Evolutionary conservation across 345 rosid species (phyloP).

Genomic region (Raphanus sativus): DNA sequence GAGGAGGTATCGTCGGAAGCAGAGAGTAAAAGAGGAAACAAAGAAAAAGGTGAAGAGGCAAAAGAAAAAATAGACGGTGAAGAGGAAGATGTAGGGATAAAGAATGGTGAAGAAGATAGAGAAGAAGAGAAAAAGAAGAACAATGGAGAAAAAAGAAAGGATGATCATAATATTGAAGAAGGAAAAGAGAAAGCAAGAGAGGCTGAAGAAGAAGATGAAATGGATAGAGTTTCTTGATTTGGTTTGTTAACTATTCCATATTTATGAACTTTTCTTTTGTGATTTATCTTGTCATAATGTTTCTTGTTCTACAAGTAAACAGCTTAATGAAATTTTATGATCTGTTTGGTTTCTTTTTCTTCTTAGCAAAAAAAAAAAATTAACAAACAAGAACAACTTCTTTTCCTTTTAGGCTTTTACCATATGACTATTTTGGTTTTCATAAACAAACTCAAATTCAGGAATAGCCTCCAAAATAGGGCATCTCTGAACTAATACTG

Average conservation of each 20-base stretch:
- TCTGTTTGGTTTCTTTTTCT: neutral
- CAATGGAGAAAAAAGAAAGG: slow-evolving; percentile 8
- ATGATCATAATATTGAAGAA: neutral
- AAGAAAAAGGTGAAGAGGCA: slow-evolving; percentile 9
- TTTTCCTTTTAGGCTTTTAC: no score
- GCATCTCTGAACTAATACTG: no score
- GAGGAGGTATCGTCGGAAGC: slow-evolving; percentile 31
- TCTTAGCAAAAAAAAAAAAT: no score
- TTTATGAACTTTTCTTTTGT: neutral
- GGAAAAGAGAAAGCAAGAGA: slow-evolving; percentile 1
- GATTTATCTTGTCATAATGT: slow-evolving; percentile 3
- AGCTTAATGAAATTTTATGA: neutral
- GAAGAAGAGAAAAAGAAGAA: neutral
- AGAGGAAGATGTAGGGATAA: slow-evolving; percentile 2
- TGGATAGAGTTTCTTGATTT: slow-evolving; percentile 4
- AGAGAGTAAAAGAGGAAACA: slow-evolving; percentile 12
- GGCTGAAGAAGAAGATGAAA: neutral
- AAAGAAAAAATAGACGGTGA: neutral
- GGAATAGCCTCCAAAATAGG: no score
- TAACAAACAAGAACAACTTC: no score
- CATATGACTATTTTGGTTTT: no score
- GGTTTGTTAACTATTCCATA: neutral
- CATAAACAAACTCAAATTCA: no score
- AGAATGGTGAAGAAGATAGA: neutral
- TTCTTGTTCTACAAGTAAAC: slow-evolving; percentile 16